Percentiles rank a stretch among this genome's conserved stretches.
phyloP scores from a whole-genome alignment of 2,329 filamentous ascomycete genomes.

The Graphium sp. region DNA sequence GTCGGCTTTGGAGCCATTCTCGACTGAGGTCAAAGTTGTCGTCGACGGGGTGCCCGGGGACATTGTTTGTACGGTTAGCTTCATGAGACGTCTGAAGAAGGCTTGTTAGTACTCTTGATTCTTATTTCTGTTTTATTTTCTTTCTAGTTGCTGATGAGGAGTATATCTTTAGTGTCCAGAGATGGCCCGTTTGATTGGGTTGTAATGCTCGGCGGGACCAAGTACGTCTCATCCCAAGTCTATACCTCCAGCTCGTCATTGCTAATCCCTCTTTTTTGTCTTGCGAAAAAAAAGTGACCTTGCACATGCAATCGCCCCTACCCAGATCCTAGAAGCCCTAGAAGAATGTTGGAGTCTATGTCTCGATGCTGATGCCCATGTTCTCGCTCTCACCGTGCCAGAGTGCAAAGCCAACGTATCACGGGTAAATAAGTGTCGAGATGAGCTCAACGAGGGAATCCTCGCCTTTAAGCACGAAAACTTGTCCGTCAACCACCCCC shows the following conservation, averaged over 20 bases:
- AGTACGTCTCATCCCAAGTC: constrained; percentile 18
- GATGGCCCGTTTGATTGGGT: constrained; percentile 35
- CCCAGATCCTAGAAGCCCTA: constrained; percentile 30
- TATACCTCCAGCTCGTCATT: not conserved
- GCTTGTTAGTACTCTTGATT: constrained; percentile 16
- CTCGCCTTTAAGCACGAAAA: constrained; percentile 25
- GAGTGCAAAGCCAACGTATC: constrained; percentile 21
- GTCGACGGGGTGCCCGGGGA: constrained; percentile 36
- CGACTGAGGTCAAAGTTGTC: constrained; percentile 22
- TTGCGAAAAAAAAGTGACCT: constrained; percentile 31
- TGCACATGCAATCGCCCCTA: constrained; percentile 16
- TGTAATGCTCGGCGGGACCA: constrained; percentile 47
- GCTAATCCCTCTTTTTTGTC: not conserved
- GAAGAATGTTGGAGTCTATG: constrained; percentile 31
- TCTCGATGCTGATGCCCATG: constrained; percentile 29
- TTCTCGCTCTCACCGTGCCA: constrained; percentile 47
- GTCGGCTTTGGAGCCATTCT: constrained; percentile 22
- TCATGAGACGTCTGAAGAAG: constrained; percentile 13
- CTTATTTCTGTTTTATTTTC: too few species aligned
- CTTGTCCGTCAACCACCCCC: constrained; percentile 28
- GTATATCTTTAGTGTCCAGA: constrained; percentile 9
- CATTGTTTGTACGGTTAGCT: constrained; percentile 18
- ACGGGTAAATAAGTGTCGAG: constrained; percentile 16
- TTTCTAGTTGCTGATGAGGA: constrained; percentile 3
- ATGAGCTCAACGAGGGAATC: constrained; percentile 35